A percentile compares a stretch with the other conserved stretches of the same genome.
Evolutionary conservation across 352 stramenopile species (phyloP).

Genomic region (Pythium dissimile): DNA sequence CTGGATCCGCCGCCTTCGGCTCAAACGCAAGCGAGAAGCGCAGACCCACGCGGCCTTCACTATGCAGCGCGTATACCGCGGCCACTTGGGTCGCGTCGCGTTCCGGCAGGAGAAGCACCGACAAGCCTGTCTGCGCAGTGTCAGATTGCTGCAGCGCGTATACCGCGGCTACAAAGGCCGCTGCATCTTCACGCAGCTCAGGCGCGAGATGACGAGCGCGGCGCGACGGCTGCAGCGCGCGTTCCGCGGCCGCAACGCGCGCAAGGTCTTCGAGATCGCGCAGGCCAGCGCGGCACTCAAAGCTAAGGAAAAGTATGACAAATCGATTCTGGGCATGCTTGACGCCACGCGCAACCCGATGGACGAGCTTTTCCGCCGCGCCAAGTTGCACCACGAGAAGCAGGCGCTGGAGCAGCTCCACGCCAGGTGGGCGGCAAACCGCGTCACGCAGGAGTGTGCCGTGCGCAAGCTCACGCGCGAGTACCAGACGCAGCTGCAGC

Average conservation of each 20-base stretch:
- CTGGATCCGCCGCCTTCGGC: constrained; percentile 40
- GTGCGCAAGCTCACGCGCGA: constrained; percentile 45
- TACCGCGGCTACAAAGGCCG: constrained; percentile 39
- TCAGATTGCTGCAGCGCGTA: constrained; percentile 37
- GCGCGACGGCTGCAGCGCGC: constrained; percentile 44
- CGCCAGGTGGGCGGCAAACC: constrained; percentile 48
- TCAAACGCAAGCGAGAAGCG: constrained; percentile 30
- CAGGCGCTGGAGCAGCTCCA: constrained; percentile 38
- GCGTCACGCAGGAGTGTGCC: constrained; percentile 39
- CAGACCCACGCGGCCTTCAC: constrained; percentile 32
- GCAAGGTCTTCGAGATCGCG: constrained; percentile 54
- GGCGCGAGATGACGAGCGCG: constrained; percentile 30
- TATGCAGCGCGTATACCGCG: constrained; percentile 50
- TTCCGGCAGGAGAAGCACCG: constrained; percentile 28
- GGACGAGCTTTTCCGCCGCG: constrained; percentile 58
- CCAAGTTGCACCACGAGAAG: constrained; percentile 43
- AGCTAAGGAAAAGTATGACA: constrained; percentile 54
- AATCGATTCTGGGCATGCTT: constrained; percentile 43
- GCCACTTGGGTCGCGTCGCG: constrained; percentile 27
- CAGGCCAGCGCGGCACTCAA: constrained; percentile 47
- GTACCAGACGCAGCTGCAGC: constrained; percentile 23
- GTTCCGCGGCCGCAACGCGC: constrained; percentile 38
- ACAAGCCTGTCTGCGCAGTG: constrained; percentile 27
- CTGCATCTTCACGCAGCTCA: constrained; percentile 18
- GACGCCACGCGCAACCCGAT: constrained; percentile 60